Base-by-base conservation (phyloP, 1,284 basidiomycete genomes). In the Porodaedalea pini region DNA sequence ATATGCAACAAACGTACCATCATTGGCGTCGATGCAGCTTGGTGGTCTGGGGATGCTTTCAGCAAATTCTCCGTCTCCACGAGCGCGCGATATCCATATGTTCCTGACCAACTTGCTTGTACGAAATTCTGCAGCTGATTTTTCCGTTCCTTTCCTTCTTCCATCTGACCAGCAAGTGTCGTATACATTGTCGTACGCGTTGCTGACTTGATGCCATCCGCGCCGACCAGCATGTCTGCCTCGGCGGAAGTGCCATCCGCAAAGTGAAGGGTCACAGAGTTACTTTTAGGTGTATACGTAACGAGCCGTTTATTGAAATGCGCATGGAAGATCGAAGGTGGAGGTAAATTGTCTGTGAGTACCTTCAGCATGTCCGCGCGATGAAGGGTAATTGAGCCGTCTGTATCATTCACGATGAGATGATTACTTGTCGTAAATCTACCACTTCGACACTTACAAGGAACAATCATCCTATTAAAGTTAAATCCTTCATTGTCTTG, bases 201-300 rank as follows among this genome's bases (percentile, higher is more conserved):
- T 17, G 64, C 60, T 1, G 75, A 76, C 59, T 73, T 74, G 45
- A 79, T 71, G 8, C 76, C 77, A 59, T 79, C 76, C 15, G 73
- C 73, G 1, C 76, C 77, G 43, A 78, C 63, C 17, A 78, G 68
- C 8, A 79, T 51, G 57, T 79, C 75, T 29, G 75, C 73, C 41
- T 64, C 63, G 3, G 70, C 67, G n/a, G 64, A 68, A 23, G 71
- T 65, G 8, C 71, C 71, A 56, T 77, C 71, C 0, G 69, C 59
- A 59, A 78, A 77, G n/a, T 64, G 51, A 21, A 77, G 63, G 31
- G 74, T 63, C 10, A 56, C 10, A 15, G 61, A 63, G 23, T 25
- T 7, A 13, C 52, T 7, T 27, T 47, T 47, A 4, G 25, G n/a
- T 11, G 17, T 5, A 51, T 75, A 73, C 3, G 50, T 39, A 0